A percentile compares a stretch with the other conserved stretches of the same genome.
Evolutionary conservation across 1,284 basidiomycete species (phyloP).

Genomic region (Boletus hoseneyae): DNA sequence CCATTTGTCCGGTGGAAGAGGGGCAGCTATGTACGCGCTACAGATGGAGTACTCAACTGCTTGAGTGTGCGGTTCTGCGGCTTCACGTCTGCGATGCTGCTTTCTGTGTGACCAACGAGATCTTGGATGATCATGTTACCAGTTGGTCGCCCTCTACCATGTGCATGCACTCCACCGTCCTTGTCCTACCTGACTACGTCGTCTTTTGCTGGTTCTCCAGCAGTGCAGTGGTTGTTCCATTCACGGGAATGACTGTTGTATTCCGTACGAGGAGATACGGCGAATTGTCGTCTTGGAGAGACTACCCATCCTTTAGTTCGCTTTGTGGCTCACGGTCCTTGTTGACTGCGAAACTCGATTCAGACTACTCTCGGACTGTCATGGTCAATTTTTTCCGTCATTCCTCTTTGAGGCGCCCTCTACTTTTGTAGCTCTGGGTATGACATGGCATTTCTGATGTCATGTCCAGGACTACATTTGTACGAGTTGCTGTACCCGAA

Average conservation of each 20-base stretch:
- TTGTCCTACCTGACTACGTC: background rate
- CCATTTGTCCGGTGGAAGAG: slow-evolving; percentile 4
- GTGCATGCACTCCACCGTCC: too few species aligned
- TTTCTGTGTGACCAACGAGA: background rate
- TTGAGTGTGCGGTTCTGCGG: too few species aligned
- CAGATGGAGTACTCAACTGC: too few species aligned
- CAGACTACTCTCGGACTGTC: slow-evolving; percentile 55
- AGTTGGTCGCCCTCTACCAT: too few species aligned
- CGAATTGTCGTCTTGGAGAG: background rate
- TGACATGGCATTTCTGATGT: too few species aligned
- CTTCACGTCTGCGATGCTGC: too few species aligned
- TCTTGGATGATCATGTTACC: background rate
- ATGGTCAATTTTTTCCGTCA: slow-evolving; percentile 22
- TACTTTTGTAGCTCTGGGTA: slow-evolving; percentile 4
- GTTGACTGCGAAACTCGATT: slow-evolving; percentile 47
- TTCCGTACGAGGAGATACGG: slow-evolving; percentile 23
- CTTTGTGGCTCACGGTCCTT: slow-evolving; percentile 44
- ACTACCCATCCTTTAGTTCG: slow-evolving; percentile 43
- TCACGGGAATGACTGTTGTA: background rate
- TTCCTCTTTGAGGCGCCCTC: slow-evolving; percentile 15
- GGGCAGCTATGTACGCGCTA: too few species aligned
- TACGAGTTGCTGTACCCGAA: background rate
- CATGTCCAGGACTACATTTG: background rate
- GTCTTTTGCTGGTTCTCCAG: slow-evolving; percentile 13
- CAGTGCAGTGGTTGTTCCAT: slow-evolving; percentile 1